Evolutionary conservation across 108 stramenopile genomes (phyloP).

Genomic region (Nitzschia sp.): DNA sequence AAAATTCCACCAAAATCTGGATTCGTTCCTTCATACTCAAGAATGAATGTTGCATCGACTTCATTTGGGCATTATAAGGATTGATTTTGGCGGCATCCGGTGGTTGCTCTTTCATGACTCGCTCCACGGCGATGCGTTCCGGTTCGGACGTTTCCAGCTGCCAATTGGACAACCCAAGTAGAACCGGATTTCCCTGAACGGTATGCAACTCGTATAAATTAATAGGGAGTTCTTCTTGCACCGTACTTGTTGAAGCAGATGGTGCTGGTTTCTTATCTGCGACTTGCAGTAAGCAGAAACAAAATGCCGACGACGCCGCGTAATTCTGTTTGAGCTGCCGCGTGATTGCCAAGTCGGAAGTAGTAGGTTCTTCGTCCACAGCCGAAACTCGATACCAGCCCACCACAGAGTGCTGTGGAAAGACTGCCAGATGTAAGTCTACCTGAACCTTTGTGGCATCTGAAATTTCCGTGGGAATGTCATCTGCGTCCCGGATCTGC

Average conservation of each 20-base stretch:
- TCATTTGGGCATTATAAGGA: conserved; percentile 23
- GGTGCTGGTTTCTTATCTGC: conserved; percentile 11
- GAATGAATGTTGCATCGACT: conserved; percentile 41
- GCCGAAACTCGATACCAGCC: conserved; percentile 79
- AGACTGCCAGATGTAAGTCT: conserved; percentile 77
- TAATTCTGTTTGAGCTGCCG: conserved; percentile 45
- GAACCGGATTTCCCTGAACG: conserved; percentile 25
- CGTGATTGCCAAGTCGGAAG: conserved; percentile 57
- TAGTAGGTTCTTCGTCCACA: conserved; percentile 45
- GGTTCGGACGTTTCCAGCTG: conserved; percentile 72
- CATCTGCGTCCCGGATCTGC: conserved; percentile 48
- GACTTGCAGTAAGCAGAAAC: conserved; percentile 45
- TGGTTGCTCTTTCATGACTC: conserved; percentile 63
- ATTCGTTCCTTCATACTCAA: conserved; percentile 65
- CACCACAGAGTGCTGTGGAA: conserved; percentile 71
- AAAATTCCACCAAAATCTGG: conserved; percentile 50
- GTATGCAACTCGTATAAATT: conserved; percentile 53
- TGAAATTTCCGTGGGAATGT: conserved; percentile 42
- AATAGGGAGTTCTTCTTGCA: conserved; percentile 55
- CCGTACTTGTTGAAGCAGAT: neutral
- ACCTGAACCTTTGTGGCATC: conserved; percentile 56
- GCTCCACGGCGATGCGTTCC: conserved; percentile 82
- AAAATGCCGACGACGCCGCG: conserved; percentile 25
- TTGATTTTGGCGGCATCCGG: conserved; percentile 5
- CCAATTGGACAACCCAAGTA: conserved; percentile 61